These are phyloP conservation scores for Curvularia sp. DNA, from an alignment of 2,329 filamentous ascomycete genomes.

Conservation along the genomic window DNA sequence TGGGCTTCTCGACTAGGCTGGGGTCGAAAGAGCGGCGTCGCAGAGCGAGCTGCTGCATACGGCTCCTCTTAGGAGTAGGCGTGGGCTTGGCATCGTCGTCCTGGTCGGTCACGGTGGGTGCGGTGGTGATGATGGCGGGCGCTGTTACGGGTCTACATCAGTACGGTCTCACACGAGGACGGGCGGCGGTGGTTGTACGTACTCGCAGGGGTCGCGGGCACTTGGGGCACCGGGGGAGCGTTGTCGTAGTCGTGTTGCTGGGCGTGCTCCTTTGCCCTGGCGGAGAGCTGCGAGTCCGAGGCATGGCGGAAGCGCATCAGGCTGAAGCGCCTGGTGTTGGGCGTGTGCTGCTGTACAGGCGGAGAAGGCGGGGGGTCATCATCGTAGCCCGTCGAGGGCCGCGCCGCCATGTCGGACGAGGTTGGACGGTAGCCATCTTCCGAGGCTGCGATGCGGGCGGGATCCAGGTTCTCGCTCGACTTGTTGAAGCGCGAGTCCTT, in stretches of 20 bases:
- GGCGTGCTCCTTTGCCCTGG: constrained; percentile 73
- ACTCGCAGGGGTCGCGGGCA: constrained; percentile 42
- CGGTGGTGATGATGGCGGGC: constrained; percentile 85
- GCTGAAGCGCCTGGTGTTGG: constrained; percentile 62
- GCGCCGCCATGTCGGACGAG: constrained; percentile 32
- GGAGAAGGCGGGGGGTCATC: constrained; percentile 39
- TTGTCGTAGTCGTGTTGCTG: constrained; percentile 14
- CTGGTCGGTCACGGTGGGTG: constrained; percentile 69
- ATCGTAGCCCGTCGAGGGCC: constrained; percentile 24
- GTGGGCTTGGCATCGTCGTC: constrained; percentile 20
- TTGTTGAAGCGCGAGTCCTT: constrained; percentile 31
- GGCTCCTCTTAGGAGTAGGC: constrained; percentile 40
- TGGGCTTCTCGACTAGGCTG: constrained; percentile 36
- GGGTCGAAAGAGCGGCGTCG: constrained; percentile 50
- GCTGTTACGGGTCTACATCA: constrained; percentile 45
- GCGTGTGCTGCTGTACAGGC: constrained; percentile 44
- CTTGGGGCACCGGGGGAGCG: constrained; percentile 41
- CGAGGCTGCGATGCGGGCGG: constrained; percentile 39
- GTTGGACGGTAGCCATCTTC: constrained; percentile 45
- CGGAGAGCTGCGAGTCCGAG: constrained; percentile 86
- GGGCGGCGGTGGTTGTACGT: constrained; percentile 15
- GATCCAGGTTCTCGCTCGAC: constrained; percentile 38
- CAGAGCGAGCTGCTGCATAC: constrained; percentile 46
- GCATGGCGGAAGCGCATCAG: constrained; percentile 88
- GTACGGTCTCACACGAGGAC: constrained; percentile 17